phyloP scores from a whole-genome alignment of 176 grass and related monocot species.

The Triticum timopheevii region DNA sequence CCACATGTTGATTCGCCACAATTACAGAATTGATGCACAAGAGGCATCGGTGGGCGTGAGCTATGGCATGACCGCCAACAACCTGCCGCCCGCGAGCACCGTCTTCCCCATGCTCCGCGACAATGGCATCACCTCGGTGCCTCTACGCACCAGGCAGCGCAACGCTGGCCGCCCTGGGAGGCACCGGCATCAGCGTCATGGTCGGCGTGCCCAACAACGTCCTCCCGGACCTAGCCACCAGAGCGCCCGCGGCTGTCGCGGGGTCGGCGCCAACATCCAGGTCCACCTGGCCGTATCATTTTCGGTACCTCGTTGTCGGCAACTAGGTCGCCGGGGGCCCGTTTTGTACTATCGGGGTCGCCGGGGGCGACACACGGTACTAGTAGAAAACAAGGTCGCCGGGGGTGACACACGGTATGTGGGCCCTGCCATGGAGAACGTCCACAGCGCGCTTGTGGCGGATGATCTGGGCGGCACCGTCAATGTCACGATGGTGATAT shows the following conservation, averaged over 20 bases:
- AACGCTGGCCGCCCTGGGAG: too few relatives aligned
- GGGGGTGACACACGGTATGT: background rate
- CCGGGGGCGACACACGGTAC: background rate
- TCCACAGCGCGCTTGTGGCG: conserved; percentile 13
- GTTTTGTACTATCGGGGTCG: too few relatives aligned
- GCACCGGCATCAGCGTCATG: too few relatives aligned
- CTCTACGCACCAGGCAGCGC: too few relatives aligned
- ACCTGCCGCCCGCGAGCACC: background rate
- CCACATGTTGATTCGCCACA: too few relatives aligned
- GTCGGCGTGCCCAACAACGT: background rate
- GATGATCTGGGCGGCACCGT: background rate
- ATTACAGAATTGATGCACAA: too few relatives aligned
- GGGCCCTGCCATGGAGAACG: conserved; percentile 33
- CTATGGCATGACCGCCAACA: conserved; percentile 27
- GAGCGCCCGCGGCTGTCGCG: background rate
- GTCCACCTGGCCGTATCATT: conserved; percentile 31
- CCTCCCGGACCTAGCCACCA: background rate
- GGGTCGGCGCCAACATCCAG: conserved; percentile 25
- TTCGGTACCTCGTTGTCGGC: conserved; percentile 37
- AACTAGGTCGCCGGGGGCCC: too few relatives aligned
- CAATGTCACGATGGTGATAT: conserved; percentile 57
- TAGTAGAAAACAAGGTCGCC: conserved; percentile 39
- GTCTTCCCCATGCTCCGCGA: background rate
- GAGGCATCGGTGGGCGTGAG: background rate
- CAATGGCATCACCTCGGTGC: too few relatives aligned